phyloP scores from a whole-genome alignment of 176 grass and related monocot species.

The Eleusine indica region DNA sequence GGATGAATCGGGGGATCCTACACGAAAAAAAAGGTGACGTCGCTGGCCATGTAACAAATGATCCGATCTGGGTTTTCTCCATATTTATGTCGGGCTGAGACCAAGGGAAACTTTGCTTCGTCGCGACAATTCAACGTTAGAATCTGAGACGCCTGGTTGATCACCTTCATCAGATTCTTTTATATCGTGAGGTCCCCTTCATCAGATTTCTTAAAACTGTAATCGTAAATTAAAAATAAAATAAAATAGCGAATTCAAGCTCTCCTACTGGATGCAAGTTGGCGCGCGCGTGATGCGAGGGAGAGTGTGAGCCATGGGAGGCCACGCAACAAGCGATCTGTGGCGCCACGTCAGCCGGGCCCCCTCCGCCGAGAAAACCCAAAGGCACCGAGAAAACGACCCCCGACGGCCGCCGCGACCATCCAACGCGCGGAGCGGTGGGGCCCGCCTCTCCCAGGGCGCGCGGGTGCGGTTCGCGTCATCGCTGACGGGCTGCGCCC shows the following conservation, averaged over 20 bases:
- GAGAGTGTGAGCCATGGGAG: neutral
- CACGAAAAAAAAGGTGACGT: neutral
- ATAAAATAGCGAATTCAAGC: neutral
- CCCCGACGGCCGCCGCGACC: slow-evolving; percentile 16
- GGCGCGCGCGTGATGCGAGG: neutral
- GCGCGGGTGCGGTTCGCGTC: slow-evolving; percentile 17
- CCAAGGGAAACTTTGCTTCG: slow-evolving; percentile 1
- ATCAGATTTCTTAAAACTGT: neutral
- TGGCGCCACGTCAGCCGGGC: neutral
- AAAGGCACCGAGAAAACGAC: neutral
- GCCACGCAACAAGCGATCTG: neutral
- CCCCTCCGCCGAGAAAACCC: neutral
- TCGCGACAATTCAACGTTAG: neutral
- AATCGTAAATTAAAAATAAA: no score
- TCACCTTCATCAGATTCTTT: neutral
- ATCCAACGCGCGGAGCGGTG: neutral
- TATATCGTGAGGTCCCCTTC: neutral
- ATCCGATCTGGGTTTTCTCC: neutral
- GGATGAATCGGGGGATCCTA: neutral
- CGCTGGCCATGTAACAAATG: neutral
- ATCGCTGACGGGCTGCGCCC: neutral
- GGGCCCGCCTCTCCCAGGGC: neutral
- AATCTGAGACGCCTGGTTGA: neutral
- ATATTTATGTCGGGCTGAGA: neutral
- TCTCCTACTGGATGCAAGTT: neutral